Percentiles rank a stretch among this genome's conserved stretches.
Conservation (phyloP, 768 basidiomycete genomes). For the Pleurotus ostreatus region DNA sequence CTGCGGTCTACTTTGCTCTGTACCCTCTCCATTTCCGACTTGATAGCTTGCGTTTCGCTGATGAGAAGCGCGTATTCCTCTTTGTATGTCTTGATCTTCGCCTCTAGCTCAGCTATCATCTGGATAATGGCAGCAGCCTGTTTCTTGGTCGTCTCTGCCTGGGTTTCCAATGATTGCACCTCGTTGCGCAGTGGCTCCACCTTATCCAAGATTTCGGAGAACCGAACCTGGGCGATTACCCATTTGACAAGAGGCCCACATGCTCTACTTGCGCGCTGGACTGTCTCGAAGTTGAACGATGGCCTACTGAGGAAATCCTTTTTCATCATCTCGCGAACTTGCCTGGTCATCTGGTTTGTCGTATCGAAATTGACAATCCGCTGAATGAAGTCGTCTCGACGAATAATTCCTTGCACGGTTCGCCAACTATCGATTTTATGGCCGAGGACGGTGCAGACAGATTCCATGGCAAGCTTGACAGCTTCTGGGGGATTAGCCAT, state of each 20-base stretch:
- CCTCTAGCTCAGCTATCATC: slow-evolving; percentile 90
- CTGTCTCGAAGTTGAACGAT: slow-evolving; percentile 91
- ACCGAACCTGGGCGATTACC: slow-evolving; percentile 95
- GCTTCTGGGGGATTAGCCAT: slow-evolving; percentile 99
- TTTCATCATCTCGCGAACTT: slow-evolving; percentile 87
- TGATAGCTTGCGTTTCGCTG: slow-evolving; percentile 96
- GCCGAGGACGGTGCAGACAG: slow-evolving; percentile 92
- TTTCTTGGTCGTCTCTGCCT: slow-evolving; percentile 93
- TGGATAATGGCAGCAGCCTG: slow-evolving; percentile 86
- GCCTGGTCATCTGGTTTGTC: slow-evolving; percentile 81
- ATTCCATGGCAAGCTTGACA: slow-evolving; percentile 98
- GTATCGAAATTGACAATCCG: slow-evolving; percentile 97
- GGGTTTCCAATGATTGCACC: slow-evolving; percentile 86
- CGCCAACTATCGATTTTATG: slow-evolving; percentile 98
- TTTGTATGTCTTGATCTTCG: slow-evolving; percentile 91
- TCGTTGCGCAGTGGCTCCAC: slow-evolving; percentile 96
- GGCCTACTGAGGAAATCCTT: slow-evolving; percentile 88
- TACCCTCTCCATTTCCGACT: slow-evolving; percentile 95
- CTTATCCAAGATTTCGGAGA: slow-evolving; percentile 95
- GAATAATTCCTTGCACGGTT: slow-evolving; percentile 91
- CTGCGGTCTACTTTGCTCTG: slow-evolving; percentile 96
- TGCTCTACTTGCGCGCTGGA: slow-evolving; percentile 92
- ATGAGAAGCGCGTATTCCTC: slow-evolving; percentile 96
- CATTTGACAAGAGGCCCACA: slow-evolving; percentile 98
- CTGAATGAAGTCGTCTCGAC: slow-evolving; percentile 94